Evolutionary conservation across 139 green algal species (phyloP).

Genomic region (Tetraselmis striata): DNA sequence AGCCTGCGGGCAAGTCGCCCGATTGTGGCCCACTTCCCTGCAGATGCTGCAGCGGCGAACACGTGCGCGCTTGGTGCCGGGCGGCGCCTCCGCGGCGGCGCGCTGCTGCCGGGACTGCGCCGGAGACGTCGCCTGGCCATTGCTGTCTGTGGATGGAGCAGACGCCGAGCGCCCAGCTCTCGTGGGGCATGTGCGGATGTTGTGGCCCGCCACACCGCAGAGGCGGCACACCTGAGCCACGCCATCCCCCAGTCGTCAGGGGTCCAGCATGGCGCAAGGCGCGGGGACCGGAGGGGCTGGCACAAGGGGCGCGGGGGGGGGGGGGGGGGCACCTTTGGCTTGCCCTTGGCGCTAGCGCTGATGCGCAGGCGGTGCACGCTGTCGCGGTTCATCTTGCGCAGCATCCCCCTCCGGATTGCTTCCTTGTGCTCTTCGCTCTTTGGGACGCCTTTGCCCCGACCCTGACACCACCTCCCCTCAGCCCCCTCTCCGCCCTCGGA

Average conservation of each 20-base stretch:
- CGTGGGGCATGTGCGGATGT: background rate
- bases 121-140: too few species aligned
- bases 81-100: too few species aligned
- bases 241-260: background rate
- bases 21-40: background rate
- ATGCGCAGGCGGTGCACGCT: background rate
- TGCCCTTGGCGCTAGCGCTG: background rate
- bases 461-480: background rate
- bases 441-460: background rate
- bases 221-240: background rate
- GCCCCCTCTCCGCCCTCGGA: background rate
- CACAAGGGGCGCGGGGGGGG: background rate
- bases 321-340: background rate
- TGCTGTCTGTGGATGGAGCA: too few species aligned
- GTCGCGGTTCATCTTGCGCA: background rate
- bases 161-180: too few species aligned
- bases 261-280: background rate
- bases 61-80: background rate
- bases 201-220: background rate
- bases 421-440: background rate
- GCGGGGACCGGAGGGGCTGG: background rate
- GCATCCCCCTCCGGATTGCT: background rate
- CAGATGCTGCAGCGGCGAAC: background rate
- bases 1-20: background rate
- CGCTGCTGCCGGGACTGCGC: too few species aligned